Evolutionary conservation across 208 protist species (phyloP).

Genomic region (Crithidia sp.): DNA sequence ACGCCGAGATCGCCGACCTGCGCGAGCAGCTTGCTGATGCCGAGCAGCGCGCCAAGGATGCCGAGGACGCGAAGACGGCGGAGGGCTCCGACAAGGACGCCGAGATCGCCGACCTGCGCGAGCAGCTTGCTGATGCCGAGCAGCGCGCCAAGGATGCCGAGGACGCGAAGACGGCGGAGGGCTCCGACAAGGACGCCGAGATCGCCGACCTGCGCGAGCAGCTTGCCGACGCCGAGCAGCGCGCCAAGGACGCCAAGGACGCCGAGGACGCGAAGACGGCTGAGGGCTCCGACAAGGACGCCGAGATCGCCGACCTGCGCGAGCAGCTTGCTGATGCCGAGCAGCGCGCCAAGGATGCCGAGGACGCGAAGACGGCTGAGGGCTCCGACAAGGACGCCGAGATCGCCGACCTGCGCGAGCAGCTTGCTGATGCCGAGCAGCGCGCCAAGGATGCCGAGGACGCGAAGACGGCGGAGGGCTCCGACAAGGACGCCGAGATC

Average conservation of each 20-base stretch:
- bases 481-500: constrained; percentile 13
- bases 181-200: constrained; percentile 5
- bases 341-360: no score
- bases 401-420: constrained; percentile 9
- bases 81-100: constrained; percentile 4
- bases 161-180: no score
- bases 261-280: constrained; percentile 7
- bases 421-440: neutral
- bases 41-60: no score
- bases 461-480: neutral
- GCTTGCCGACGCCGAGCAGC: constrained; percentile 3
- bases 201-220: constrained; percentile 7
- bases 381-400: constrained; percentile 17
- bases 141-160: no score
- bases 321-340: constrained; percentile 23
- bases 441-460: no score
- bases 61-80: no score
- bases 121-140: constrained; percentile 10
- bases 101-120: constrained; percentile 6
- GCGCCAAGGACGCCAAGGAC: constrained; percentile 11
- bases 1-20: no score
- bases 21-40: no score
- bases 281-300: neutral
- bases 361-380: constrained; percentile 5
- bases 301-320: constrained; percentile 13